These are phyloP conservation scores for Paxillus involutus DNA, from an alignment of 768 basidiomycete species.

Conservation along the genomic window DNA sequence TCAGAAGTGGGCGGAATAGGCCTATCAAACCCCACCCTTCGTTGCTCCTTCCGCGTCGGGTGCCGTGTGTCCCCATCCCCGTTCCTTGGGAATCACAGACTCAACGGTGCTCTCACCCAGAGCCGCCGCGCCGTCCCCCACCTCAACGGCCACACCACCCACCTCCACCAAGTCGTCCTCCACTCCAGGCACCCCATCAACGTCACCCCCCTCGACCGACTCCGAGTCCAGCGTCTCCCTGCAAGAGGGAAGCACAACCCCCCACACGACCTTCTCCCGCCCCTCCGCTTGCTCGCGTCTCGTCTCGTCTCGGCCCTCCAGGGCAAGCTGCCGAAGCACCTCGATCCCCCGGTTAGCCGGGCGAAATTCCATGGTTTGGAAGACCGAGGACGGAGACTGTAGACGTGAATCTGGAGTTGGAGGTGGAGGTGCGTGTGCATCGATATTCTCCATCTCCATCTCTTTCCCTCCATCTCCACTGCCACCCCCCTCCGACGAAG, in stretches of 20 bases:
- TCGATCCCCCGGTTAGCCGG: slow-evolving; percentile 34
- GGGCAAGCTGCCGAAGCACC: slow-evolving; percentile 46
- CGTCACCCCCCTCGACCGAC: neutral
- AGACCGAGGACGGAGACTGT: slow-evolving; percentile 5
- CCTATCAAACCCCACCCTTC: neutral
- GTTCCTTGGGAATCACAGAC: neutral
- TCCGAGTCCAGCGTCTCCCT: neutral
- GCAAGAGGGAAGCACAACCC: slow-evolving; percentile 7
- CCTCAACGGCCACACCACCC: neutral
- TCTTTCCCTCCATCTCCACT: neutral
- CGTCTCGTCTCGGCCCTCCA: slow-evolving; percentile 43
- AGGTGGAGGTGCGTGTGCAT: neutral
- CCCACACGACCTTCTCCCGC: slow-evolving; percentile 46
- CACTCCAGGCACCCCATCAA: neutral
- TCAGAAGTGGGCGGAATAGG: neutral
- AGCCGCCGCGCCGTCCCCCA: neutral
- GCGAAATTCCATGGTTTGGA: slow-evolving; percentile 34
- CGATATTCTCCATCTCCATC: too few relatives aligned
- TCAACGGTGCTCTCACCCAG: neutral
- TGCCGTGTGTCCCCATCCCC: neutral
- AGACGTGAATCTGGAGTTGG: neutral
- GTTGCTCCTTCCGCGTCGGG: neutral
- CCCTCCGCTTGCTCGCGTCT: slow-evolving; percentile 39
- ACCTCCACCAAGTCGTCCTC: neutral
- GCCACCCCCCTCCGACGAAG: too few relatives aligned